These are phyloP conservation scores for Colletotrichum tropicicola DNA, from an alignment of 2,329 filamentous ascomycete genomes.

Conservation along the genomic window DNA sequence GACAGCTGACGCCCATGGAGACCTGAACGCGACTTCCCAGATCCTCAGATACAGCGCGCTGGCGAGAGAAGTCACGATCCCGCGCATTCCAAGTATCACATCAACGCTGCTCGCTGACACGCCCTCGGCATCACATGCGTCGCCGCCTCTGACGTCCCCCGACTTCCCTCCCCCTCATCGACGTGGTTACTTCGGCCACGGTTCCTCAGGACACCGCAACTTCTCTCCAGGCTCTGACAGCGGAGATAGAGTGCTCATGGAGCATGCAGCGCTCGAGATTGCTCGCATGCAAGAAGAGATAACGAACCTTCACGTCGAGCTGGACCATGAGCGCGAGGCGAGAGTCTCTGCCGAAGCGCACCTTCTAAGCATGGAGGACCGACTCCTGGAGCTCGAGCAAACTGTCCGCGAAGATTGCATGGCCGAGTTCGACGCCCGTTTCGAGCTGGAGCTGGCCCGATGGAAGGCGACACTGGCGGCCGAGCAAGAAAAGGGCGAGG, in stretches of 20 bases:
- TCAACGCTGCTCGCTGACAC: slow-evolving; percentile 68
- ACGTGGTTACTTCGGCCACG: slow-evolving; percentile 24
- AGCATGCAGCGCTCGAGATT: slow-evolving; percentile 83
- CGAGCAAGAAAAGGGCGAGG: slow-evolving; percentile 82
- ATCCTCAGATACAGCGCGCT: slow-evolving; percentile 95
- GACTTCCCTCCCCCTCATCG: slow-evolving; percentile 10
- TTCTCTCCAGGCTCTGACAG: slow-evolving; percentile 50
- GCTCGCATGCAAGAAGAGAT: slow-evolving; percentile 81
- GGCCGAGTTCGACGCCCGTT: slow-evolving; percentile 81
- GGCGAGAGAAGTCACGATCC: slow-evolving; percentile 91
- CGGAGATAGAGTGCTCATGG: slow-evolving; percentile 76
- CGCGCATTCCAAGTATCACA: slow-evolving; percentile 84
- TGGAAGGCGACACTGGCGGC: slow-evolving; percentile 83
- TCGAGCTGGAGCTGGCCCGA: slow-evolving; percentile 79
- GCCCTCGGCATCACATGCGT: slow-evolving; percentile 34
- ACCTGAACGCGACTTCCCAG: slow-evolving; percentile 96
- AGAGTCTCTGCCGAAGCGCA: slow-evolving; percentile 78
- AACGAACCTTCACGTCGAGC: slow-evolving; percentile 75
- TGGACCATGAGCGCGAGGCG: slow-evolving; percentile 75
- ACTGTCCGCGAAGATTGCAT: slow-evolving; percentile 90
- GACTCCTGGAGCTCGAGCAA: slow-evolving; percentile 76
- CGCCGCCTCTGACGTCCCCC: slow-evolving; percentile 33
- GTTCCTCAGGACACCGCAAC: slow-evolving; percentile 43
- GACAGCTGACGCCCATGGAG: slow-evolving; percentile 89
- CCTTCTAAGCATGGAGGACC: slow-evolving; percentile 74